These are phyloP conservation scores for Furcasterigmium sp. DNA, from an alignment of 2,329 filamentous ascomycete genomes.

Conservation along the genomic window DNA sequence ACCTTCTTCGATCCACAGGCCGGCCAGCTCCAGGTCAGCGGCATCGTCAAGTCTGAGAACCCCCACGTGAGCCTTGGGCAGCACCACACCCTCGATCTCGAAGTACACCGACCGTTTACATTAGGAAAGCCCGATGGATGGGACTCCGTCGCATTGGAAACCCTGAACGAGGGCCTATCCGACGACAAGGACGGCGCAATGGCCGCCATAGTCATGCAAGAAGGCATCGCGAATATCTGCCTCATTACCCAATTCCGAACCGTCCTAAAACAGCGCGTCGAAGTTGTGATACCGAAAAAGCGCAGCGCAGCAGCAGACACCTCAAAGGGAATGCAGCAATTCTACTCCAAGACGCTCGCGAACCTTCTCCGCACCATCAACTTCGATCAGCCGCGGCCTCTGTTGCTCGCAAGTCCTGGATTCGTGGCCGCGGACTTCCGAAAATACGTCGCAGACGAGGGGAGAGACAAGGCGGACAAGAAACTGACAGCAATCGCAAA, in stretches of 20 bases:
- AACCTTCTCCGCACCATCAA: conserved; percentile 76
- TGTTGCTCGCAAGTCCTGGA: conserved; percentile 83
- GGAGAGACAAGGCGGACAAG: conserved; percentile 58
- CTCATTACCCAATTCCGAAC: conserved; percentile 77
- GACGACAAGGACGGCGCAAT: conserved; percentile 76
- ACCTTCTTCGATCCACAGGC: conserved; percentile 54
- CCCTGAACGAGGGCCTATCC: conserved; percentile 73
- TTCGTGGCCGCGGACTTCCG: conserved; percentile 81
- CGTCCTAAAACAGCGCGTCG: conserved; percentile 64
- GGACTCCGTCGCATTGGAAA: conserved; percentile 82
- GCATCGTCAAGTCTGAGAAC: conserved; percentile 48
- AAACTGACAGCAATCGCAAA: conserved; percentile 56
- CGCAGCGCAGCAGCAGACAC: conserved; percentile 59
- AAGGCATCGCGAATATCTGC: conserved; percentile 78
- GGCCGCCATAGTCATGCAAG: conserved; percentile 90
- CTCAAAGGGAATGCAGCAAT: conserved; percentile 66
- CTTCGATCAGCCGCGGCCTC: conserved; percentile 61
- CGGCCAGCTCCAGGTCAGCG: conserved; percentile 51
- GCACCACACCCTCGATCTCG: conserved; percentile 68
- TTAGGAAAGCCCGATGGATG: conserved; percentile 74
- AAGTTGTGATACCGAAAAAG: conserved; percentile 64
- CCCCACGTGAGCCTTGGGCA: conserved; percentile 46
- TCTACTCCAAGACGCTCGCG: conserved; percentile 72
- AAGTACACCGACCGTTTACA: conserved; percentile 82
- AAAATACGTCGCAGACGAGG: conserved; percentile 62